Base-by-base conservation (phyloP, 805 yeast genomes). In the Candida broadrunensis region DNA sequence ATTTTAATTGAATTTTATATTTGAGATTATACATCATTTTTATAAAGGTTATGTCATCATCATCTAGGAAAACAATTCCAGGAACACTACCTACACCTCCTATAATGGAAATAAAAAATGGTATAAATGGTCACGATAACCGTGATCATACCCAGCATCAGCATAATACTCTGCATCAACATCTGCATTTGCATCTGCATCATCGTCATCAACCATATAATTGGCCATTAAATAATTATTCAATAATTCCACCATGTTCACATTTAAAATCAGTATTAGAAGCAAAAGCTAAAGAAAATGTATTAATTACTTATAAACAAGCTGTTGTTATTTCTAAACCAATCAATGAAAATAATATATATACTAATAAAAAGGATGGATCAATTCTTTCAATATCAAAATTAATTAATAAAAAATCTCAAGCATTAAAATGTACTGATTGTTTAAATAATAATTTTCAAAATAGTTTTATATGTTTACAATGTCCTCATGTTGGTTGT, bases 401-500 rank as follows among this genome's bases (percentile, higher is more conserved):
- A 38, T 56, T 81, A 30, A 48, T 67, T 35, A 63, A 58, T 24
- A 55, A 75, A 38, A 73, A 75, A 50, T 51, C 72, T 2, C 63
- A 59, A 31, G 70, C 78, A 2, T 54, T 80, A 20, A 64, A 63
- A 43, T 81, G 88, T 51, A 62, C 74, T 18, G 75, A 70, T 25
- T 81, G 87, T 50, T 52, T 61, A 8, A 50, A 65, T 19, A 55
- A 55, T 34, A 58, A 71, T 49, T 68, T 73, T 52, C 53, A 69
- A 45, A 51, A 68, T 18, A 81, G 73, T 51, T 76, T 85, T 72
- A 63, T 68, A 18, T 86, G 95, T 58, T 58, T 86, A 30, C 90
- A 85, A 54, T 86, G 95, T 56, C 84, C 89, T 1, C 80, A 78
- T 54, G 78, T 83, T 40, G 91, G 91, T 1, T 86, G 95, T 55